phyloP scores from a whole-genome alignment of 805 yeast species.

The Zygosaccharomyces gambellarensis region DNA sequence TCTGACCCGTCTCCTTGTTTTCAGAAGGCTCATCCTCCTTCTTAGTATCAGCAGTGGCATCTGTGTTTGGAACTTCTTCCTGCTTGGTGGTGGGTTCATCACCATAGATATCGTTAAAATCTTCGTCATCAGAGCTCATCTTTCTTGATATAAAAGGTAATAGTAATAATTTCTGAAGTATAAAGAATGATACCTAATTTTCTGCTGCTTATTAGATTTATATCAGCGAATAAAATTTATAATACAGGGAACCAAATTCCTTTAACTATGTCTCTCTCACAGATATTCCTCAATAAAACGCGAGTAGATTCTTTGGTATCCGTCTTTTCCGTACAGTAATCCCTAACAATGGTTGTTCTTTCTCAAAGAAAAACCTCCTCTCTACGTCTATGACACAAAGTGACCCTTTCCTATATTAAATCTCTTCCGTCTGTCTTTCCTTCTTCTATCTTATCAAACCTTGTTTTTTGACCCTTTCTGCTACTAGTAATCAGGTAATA shows the following conservation, averaged over 20 bases:
- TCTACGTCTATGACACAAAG: too few species aligned
- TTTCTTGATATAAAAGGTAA: slow-evolving; percentile 13
- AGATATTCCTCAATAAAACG: not conserved
- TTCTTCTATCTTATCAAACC: not conserved
- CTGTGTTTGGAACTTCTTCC: slow-evolving; percentile 15
- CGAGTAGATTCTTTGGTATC: slow-evolving; percentile 3
- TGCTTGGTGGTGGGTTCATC: slow-evolving; percentile 27
- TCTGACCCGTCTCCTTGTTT: slow-evolving; percentile 2
- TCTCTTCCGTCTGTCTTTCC: not conserved
- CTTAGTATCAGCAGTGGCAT: slow-evolving; percentile 14
- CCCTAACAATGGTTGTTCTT: not conserved
- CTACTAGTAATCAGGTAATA: not conserved
- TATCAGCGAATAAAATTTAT: slow-evolving; percentile 2
- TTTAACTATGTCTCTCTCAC: not conserved
- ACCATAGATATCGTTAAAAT: slow-evolving; percentile 85
- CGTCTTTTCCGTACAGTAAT: not conserved
- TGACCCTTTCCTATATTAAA: not conserved
- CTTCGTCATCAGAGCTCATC: slow-evolving; percentile 86
- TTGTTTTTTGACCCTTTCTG: not conserved
- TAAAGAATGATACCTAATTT: slow-evolving; percentile 7
- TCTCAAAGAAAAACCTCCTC: not conserved
- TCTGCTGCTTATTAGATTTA: slow-evolving; percentile 6
- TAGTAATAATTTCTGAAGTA: slow-evolving; percentile 7
- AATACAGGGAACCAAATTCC: slow-evolving; percentile 2
- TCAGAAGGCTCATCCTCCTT: slow-evolving; percentile 7